Evolutionary conservation across 495 filamentous ascomycete species (phyloP).

Genomic region (Jackrogersella minutella): DNA sequence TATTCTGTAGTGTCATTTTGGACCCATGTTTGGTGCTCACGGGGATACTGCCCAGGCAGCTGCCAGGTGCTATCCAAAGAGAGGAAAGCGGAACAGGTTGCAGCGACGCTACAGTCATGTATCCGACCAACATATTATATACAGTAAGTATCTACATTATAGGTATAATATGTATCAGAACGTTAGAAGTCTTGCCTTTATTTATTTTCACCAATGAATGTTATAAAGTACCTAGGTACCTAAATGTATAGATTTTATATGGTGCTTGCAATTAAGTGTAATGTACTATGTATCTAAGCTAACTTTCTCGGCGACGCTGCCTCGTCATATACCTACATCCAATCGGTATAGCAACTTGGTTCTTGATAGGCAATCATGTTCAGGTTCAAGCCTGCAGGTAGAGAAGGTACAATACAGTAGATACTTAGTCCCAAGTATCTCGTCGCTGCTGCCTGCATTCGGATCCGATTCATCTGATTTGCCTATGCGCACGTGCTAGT

Average conservation of each 20-base stretch:
- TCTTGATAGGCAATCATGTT: too few species aligned
- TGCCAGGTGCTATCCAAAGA: neutral
- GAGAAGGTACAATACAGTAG: neutral
- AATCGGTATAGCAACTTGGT: neutral
- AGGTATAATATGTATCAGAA: too few species aligned
- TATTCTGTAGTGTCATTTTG: too few species aligned
- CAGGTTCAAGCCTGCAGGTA: too few species aligned
- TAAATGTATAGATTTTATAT: neutral
- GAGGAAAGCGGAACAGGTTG: constrained; percentile 11
- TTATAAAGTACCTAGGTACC: neutral
- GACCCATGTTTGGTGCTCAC: too few species aligned
- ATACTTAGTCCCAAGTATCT: too few species aligned
- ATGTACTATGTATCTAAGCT: neutral
- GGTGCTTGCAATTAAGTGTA: neutral
- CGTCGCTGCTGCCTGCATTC: neutral
- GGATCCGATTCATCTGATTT: constrained; percentile 4
- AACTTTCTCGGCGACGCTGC: constrained; percentile 18
- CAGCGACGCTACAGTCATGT: constrained; percentile 32
- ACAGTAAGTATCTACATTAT: too few species aligned
- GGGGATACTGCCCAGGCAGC: too few species aligned
- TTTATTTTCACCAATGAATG: too few species aligned
- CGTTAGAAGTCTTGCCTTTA: too few species aligned
- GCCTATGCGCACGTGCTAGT: constrained; percentile 1
- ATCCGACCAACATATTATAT: constrained; percentile 9
- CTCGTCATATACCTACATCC: neutral